These are phyloP conservation scores for Entrophospora sp. DNA, from an alignment of 192 early-diverging fungal species.

Conservation along the genomic window DNA sequence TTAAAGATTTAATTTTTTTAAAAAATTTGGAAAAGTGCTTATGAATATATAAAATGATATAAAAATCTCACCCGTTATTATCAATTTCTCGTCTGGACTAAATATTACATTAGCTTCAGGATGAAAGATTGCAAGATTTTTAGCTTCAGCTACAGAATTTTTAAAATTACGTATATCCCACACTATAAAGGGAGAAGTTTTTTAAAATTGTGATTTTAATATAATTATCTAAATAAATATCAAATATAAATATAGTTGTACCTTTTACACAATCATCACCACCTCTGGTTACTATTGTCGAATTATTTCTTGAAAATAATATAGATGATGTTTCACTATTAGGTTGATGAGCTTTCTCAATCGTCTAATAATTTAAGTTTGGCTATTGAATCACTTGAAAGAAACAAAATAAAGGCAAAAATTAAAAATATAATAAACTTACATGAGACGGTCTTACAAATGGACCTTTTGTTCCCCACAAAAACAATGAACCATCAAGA, in stretches of 20 bases:
- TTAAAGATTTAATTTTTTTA: background rate
- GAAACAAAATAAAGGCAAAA: background rate
- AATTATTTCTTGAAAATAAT: constrained; percentile 57
- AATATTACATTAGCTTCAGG: constrained; percentile 76
- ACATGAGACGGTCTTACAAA: constrained; percentile 59
- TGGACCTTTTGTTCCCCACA: constrained; percentile 64
- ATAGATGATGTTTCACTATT: constrained; percentile 63
- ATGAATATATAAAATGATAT: background rate
- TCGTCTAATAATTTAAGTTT: no score
- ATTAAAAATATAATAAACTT: constrained; percentile 16
- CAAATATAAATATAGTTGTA: no score
- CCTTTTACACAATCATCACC: constrained; percentile 81
- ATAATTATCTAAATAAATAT: no score
- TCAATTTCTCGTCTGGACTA: constrained; percentile 67
- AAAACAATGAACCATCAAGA: constrained; percentile 64
- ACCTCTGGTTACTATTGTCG: constrained; percentile 63
- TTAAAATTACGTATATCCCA: constrained; percentile 84
- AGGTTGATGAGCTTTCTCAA: constrained; percentile 62
- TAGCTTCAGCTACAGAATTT: constrained; percentile 47
- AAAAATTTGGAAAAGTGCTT: background rate
- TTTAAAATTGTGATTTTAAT: no score
- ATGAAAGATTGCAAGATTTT: constrained; percentile 52
- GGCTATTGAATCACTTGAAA: no score
- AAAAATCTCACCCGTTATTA: constrained; percentile 59
- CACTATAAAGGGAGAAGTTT: constrained; percentile 35